phyloP scores from a whole-genome alignment of 1,284 basidiomycete genomes.

The Apiotrichum gamsii region DNA sequence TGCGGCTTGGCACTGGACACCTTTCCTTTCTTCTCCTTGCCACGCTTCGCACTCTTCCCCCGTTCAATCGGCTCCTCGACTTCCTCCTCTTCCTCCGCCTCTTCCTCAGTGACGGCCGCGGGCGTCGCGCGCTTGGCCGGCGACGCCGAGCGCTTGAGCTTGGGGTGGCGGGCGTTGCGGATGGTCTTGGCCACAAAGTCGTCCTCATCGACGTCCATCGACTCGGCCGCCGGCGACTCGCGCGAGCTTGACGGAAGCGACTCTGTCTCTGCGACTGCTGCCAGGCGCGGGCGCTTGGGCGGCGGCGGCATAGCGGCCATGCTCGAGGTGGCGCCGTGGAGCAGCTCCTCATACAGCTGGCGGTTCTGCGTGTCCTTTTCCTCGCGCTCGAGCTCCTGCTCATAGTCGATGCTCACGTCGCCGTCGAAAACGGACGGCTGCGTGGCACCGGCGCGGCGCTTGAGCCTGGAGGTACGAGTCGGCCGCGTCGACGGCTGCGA shows the following conservation, averaged over 20 bases:
- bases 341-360: slow-evolving; percentile 37
- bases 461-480: slow-evolving; percentile 10
- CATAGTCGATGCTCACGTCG: slow-evolving; percentile 19
- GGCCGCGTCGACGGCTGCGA: too few relatives aligned
- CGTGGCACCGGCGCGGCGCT: slow-evolving; percentile 19
- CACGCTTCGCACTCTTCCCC: neutral
- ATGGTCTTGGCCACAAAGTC: slow-evolving; percentile 15
- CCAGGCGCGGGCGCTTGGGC: slow-evolving; percentile 5
- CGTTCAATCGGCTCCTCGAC: slow-evolving; percentile 1
- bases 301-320: neutral
- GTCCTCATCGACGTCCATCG: slow-evolving; percentile 31
- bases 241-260: too few relatives aligned
- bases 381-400: slow-evolving; percentile 20
- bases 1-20: neutral
- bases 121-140: neutral
- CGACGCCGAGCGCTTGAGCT: neutral
- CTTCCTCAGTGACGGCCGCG: slow-evolving; percentile 2
- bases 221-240: neutral
- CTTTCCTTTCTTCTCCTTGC: neutral
- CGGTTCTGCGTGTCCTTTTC: slow-evolving; percentile 28
- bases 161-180: slow-evolving; percentile 2
- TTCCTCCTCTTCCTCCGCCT: slow-evolving; percentile 20
- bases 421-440: slow-evolving; percentile 17
- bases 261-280: too few relatives aligned
- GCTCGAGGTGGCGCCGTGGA: slow-evolving; percentile 11